Evolutionary conservation across 129 eudicot species (phyloP).

Genomic region (Mikania micrantha): DNA sequence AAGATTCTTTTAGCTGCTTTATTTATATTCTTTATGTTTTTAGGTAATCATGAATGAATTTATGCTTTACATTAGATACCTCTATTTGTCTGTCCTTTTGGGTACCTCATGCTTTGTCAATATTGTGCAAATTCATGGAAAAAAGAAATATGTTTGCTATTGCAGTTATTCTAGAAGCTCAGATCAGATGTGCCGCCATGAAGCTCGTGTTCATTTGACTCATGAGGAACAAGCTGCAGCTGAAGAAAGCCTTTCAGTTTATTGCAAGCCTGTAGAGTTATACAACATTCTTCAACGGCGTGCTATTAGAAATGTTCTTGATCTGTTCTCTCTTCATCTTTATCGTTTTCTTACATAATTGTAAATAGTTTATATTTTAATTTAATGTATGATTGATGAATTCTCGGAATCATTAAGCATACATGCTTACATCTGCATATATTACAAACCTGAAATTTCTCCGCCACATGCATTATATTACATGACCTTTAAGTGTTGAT

Average conservation of each 20-base stretch:
- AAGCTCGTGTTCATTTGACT: conserved; percentile 60
- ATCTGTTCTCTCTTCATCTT: not conserved
- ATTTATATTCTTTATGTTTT: conserved; percentile 8
- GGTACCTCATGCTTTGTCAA: conserved; percentile 17
- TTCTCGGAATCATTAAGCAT: not conserved
- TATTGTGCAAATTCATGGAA: conserved; percentile 40
- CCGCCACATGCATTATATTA: conserved; percentile 8
- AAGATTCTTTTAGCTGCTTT: conserved; percentile 15
- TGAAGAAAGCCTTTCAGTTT: conserved; percentile 82
- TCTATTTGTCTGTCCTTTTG: conserved; percentile 23
- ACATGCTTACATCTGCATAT: conserved; percentile 11
- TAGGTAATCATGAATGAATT: conserved; percentile 14
- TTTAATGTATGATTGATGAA: conserved; percentile 1
- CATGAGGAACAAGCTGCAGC: conserved; percentile 84
- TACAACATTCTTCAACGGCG: conserved; percentile 98
- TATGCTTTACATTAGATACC: conserved; percentile 12
- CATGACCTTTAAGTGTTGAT: conserved; percentile 1
- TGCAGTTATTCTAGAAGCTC: conserved; percentile 76
- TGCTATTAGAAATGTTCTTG: conserved; percentile 60
- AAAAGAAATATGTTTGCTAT: conserved; percentile 45
- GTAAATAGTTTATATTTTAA: no score
- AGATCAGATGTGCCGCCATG: conserved; percentile 84
- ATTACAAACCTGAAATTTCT: not conserved
- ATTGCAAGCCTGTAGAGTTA: conserved; percentile 96
- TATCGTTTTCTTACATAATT: not conserved